phyloP scores from a whole-genome alignment of 1,139 yeast genomes.

The Pichia sp. region DNA sequence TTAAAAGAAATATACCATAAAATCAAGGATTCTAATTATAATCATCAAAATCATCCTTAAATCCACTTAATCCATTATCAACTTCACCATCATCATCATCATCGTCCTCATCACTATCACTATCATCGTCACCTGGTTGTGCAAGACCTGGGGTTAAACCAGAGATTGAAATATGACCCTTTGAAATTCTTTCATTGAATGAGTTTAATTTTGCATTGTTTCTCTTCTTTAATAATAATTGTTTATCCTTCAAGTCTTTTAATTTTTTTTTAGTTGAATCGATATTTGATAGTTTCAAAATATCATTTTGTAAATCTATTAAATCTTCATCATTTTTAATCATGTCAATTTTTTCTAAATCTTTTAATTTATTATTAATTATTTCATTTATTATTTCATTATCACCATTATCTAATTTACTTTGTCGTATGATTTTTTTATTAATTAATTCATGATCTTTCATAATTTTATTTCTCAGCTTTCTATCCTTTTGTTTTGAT shows the following conservation, averaged over 20 bases:
- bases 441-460: slow-evolving; percentile 35
- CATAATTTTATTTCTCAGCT: slow-evolving; percentile 30
- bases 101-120: slow-evolving; percentile 12
- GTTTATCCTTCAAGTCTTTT: slow-evolving; percentile 6
- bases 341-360: slow-evolving; percentile 36
- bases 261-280: slow-evolving; percentile 7
- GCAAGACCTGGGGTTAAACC: slow-evolving; percentile 91
- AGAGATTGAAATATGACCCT: slow-evolving; percentile 44
- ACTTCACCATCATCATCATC: slow-evolving; percentile 17
- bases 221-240: slow-evolving; percentile 12
- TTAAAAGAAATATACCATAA: slow-evolving; percentile 1
- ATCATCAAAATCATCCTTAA: slow-evolving; percentile 26
- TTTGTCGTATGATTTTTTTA: slow-evolving; percentile 40
- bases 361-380: slow-evolving; percentile 43
- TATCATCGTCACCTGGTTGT: slow-evolving; percentile 62
- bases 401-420: slow-evolving; percentile 42
- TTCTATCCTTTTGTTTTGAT: slow-evolving; percentile 10
- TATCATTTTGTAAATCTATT: slow-evolving; percentile 18
- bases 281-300: slow-evolving; percentile 7
- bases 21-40: slow-evolving; percentile 11
- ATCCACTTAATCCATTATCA: slow-evolving; percentile 8
- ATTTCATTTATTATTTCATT: slow-evolving; percentile 38
- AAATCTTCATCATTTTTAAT: slow-evolving; percentile 42
- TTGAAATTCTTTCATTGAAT: slow-evolving; percentile 40
- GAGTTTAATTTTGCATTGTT: slow-evolving; percentile 27